Percentiles rank a stretch among this genome's conserved stretches.
Evolutionary conservation across 257 asterid species (phyloP).

Genomic region (Nicotiana obtusifolia): DNA sequence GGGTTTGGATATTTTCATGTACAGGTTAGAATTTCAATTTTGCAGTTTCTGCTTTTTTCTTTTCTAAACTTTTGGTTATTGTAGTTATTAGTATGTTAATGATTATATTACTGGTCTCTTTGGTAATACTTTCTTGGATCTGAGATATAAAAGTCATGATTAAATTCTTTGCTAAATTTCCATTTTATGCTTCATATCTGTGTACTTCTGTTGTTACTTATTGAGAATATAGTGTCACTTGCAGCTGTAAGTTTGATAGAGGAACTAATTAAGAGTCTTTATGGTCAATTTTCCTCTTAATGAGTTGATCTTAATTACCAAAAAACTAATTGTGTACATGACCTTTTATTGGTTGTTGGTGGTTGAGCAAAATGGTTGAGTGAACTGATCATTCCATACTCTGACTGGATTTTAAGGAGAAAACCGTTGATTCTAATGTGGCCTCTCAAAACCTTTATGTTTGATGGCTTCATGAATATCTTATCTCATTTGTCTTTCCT

Average conservation of each 20-base stretch:
- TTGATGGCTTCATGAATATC: constrained; percentile 1
- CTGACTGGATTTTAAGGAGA: neutral
- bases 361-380: neutral
- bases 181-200: neutral
- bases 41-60: neutral
- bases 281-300: neutral
- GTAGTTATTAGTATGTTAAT: neutral
- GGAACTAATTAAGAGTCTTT: neutral
- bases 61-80: neutral
- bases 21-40: constrained; percentile 41
- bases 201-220: neutral
- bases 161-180: neutral
- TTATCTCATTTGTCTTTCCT: neutral
- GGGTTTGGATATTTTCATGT: constrained; percentile 87
- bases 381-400: neutral
- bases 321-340: too few species aligned
- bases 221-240: neutral
- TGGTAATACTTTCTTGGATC: constrained; percentile 9
- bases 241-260: neutral
- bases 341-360: neutral
- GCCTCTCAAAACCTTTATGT: neutral
- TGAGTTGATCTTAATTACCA: neutral
- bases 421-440: neutral
- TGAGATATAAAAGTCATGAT: neutral
- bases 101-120: neutral